Conservation (phyloP, 1,284 basidiomycete species). For the Cutaneotrichosporon sp. region DNA sequence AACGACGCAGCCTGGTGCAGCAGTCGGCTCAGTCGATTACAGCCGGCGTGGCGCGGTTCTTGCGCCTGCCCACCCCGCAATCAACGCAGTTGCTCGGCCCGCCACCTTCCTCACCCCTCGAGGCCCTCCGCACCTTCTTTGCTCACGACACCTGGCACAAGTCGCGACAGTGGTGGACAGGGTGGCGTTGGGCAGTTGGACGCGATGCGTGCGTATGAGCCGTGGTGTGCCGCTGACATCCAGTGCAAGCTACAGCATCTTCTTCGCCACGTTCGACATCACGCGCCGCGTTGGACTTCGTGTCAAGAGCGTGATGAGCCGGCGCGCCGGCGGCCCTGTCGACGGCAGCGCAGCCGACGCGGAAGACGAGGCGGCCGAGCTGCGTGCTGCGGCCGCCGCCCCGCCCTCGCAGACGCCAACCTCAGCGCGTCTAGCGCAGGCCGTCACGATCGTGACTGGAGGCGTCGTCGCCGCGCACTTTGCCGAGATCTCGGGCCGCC, state of each 20-base stretch:
- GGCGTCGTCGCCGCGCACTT: slow-evolving; percentile 46
- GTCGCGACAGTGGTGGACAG: slow-evolving; percentile 45
- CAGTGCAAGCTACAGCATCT: slow-evolving; percentile 48
- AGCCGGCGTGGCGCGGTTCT: slow-evolving; percentile 24
- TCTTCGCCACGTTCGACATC: slow-evolving; percentile 53
- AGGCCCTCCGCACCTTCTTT: slow-evolving; percentile 41
- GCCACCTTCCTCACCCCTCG: slow-evolving; percentile 30
- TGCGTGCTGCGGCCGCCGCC: slow-evolving; percentile 12
- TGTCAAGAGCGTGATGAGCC: slow-evolving; percentile 32
- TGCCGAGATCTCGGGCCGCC: slow-evolving; percentile 45
- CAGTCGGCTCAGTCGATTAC: slow-evolving; percentile 38
- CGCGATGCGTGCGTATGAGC: slow-evolving; percentile 40
- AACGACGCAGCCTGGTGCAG: slow-evolving; percentile 29
- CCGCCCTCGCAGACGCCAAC: slow-evolving; percentile 34
- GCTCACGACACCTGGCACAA: slow-evolving; percentile 43
- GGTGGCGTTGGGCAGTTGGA: slow-evolving; percentile 48
- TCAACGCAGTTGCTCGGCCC: slow-evolving; percentile 19
- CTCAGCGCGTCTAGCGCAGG: slow-evolving; percentile 48
- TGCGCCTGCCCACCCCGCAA: slow-evolving; percentile 29
- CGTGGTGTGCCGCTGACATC: neutral
- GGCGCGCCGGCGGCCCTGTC: neutral
- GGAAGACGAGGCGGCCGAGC: neutral
- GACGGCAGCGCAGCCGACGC: neutral
- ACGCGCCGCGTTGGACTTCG: slow-evolving; percentile 47
- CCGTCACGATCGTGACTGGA: slow-evolving; percentile 48